A percentile compares a stretch with the other conserved stretches of the same genome.
These are phyloP conservation scores for Acacia crassicarpa DNA, from an alignment of 306 rosid genomes.

Conservation along the genomic window DNA sequence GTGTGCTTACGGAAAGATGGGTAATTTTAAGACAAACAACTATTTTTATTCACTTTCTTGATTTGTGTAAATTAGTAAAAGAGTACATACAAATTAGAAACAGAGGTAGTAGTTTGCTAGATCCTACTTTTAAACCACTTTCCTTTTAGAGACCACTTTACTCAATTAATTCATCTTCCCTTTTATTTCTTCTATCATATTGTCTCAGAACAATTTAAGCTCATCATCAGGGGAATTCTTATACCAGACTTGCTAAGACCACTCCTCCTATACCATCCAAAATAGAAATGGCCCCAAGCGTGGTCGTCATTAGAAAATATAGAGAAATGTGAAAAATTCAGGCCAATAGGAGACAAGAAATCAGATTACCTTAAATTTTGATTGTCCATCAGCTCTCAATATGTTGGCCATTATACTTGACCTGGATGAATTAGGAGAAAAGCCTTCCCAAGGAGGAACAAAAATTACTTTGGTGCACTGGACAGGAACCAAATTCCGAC, in stretches of 20 bases:
- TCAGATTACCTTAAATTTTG: constrained; percentile 52
- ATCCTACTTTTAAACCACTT: constrained; percentile 2
- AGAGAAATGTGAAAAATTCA: neutral
- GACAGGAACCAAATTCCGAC: constrained; percentile 80
- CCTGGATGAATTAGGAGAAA: constrained; percentile 92
- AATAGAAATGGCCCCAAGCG: neutral
- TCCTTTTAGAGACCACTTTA: constrained; percentile 21
- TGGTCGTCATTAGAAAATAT: neutral
- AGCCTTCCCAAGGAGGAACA: constrained; percentile 99
- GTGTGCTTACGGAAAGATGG: neutral
- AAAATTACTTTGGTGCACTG: constrained; percentile 93
- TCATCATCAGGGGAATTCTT: neutral
- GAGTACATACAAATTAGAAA: neutral
- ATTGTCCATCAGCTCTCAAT: constrained; percentile 51
- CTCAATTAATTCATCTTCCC: constrained; percentile 24
- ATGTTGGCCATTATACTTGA: constrained; percentile 91
- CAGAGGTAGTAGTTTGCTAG: neutral
- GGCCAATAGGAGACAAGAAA: neutral
- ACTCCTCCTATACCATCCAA: neutral
- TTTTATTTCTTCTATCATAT: neutral
- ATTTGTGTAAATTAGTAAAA: neutral
- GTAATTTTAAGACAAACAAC: neutral
- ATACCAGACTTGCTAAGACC: constrained; percentile 8
- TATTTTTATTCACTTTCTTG: neutral
- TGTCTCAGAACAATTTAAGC: neutral